Evolutionary conservation across 345 rosid genomes (phyloP).

Genomic region (Populus ilicifolia): DNA sequence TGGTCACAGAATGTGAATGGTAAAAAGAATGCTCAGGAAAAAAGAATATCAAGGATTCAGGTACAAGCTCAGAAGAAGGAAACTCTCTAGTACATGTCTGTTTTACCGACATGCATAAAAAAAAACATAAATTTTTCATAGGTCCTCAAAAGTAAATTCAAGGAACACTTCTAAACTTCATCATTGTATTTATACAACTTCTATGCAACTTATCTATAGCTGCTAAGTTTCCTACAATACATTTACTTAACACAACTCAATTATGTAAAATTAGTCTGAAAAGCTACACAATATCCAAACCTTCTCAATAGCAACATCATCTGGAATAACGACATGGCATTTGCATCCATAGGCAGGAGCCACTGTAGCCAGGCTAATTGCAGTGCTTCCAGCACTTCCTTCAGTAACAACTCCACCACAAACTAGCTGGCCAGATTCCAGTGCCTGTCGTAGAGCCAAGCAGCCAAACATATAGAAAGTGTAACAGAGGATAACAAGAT

Average conservation of each 20-base stretch:
- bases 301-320: conserved; percentile 95
- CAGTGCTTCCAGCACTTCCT: conserved; percentile 98
- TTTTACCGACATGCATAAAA: too few relatives aligned
- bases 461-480: neutral
- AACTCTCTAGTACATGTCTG: neutral
- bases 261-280: neutral
- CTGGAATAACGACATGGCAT: conserved; percentile 96
- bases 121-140: too few relatives aligned
- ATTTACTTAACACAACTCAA: too few relatives aligned
- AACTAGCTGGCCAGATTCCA: conserved; percentile 64
- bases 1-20: neutral
- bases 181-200: neutral
- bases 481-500: neutral
- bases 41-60: neutral
- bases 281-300: conserved; percentile 25
- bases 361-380: conserved; percentile 91
- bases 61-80: conserved; percentile 1
- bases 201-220: too few relatives aligned
- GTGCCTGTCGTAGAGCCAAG: conserved; percentile 46
- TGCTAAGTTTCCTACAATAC: too few relatives aligned
- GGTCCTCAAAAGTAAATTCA: too few relatives aligned
- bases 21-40: neutral
- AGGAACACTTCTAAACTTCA: too few relatives aligned
- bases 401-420: conserved; percentile 78
- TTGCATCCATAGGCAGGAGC: conserved; percentile 87